These are phyloP conservation scores for Cucurbita ficifolia DNA, from an alignment of 306 rosid genomes.

Conservation along the genomic window DNA sequence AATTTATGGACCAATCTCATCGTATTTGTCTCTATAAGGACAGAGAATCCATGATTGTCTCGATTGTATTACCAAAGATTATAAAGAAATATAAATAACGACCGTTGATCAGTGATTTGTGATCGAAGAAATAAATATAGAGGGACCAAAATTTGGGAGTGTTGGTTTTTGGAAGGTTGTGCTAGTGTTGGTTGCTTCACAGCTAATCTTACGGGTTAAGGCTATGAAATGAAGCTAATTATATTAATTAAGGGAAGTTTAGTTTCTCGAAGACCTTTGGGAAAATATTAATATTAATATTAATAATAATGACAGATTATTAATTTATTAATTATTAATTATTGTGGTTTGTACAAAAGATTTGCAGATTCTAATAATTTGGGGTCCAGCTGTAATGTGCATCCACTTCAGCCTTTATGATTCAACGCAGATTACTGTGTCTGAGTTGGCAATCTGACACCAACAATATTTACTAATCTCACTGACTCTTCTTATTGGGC, in stretches of 20 bases:
- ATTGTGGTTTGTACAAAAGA: background rate
- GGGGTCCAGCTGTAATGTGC: background rate
- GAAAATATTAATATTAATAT: background rate
- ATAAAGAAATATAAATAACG: no score
- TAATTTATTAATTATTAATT: background rate
- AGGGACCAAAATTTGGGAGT: background rate
- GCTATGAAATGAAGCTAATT: background rate
- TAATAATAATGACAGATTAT: background rate
- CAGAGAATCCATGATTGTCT: no score
- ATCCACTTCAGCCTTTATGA: background rate
- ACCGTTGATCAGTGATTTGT: no score
- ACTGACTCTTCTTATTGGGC: no score
- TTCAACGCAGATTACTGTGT: no score
- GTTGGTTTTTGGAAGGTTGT: background rate
- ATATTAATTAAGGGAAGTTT: background rate
- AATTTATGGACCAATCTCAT: no score
- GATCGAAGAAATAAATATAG: no score
- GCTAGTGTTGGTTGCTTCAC: background rate
- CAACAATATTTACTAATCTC: no score
- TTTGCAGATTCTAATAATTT: constrained; percentile 1
- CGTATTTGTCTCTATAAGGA: no score
- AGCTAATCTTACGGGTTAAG: background rate
- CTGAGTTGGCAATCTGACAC: no score
- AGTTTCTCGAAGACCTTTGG: background rate
- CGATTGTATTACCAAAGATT: no score